Percentiles rank a stretch among this genome's conserved stretches.
Conservation (phyloP, 192 early-diverging fungal genomes). For the Podila minutissima region DNA sequence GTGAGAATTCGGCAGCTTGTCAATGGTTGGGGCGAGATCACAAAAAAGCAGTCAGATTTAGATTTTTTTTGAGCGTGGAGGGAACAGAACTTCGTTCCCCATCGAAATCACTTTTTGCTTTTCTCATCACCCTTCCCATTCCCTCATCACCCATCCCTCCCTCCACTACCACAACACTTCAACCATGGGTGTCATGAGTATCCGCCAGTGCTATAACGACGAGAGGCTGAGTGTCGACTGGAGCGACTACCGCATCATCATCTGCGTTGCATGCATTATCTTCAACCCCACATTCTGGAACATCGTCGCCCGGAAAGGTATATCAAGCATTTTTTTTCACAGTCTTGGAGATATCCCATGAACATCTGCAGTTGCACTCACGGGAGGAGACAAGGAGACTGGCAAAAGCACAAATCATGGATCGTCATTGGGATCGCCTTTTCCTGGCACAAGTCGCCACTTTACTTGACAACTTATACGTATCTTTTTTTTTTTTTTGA, state of each 20-base stretch:
- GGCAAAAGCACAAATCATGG: too few species aligned
- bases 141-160: background rate
- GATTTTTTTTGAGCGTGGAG: background rate
- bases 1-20: too few species aligned
- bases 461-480: background rate
- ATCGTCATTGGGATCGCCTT: background rate
- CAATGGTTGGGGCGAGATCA: background rate
- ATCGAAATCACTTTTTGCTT: conserved; percentile 5
- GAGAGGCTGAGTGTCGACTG: conserved; percentile 62
- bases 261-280: conserved; percentile 73
- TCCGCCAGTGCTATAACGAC: conserved; percentile 29
- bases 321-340: background rate
- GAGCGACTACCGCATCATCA: conserved; percentile 71
- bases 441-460: background rate
- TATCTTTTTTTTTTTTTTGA: background rate
- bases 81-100: background rate
- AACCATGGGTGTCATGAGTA: conserved; percentile 18
- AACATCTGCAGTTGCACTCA: too few species aligned
- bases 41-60: background rate
- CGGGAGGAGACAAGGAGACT: too few species aligned
- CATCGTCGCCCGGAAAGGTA: conserved; percentile 83
- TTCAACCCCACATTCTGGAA: conserved; percentile 96
- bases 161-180: background rate
- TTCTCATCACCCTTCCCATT: background rate
- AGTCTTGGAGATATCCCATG: too few species aligned